Conservation (phyloP, 169 alveolate genomes). For the Cyclospora cayetanensis region DNA sequence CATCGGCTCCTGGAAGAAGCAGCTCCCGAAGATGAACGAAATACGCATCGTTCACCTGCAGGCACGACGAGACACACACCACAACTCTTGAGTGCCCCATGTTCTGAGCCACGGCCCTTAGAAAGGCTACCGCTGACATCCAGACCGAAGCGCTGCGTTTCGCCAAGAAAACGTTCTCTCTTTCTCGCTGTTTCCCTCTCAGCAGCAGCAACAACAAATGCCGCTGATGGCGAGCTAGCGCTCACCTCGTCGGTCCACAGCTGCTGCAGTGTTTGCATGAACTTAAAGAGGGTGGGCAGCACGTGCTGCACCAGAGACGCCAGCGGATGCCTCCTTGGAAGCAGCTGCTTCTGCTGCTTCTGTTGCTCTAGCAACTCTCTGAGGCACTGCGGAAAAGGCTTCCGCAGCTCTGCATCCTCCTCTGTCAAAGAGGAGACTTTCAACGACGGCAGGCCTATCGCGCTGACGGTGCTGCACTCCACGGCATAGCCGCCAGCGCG, state of each 20-base stretch:
- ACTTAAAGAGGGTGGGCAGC: constrained; percentile 36
- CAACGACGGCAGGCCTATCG: neutral
- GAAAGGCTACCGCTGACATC: neutral
- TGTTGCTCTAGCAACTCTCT: constrained; percentile 6
- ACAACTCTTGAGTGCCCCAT: neutral
- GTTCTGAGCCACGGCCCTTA: neutral
- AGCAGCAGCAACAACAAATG: constrained; percentile 20
- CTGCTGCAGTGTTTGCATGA: neutral
- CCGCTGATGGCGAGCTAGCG: neutral
- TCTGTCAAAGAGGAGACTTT: neutral
- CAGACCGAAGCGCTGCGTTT: neutral
- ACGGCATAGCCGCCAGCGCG: constrained; percentile 60
- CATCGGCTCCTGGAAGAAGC: constrained; percentile 9
- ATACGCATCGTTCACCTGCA: neutral
- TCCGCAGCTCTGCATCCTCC: neutral
- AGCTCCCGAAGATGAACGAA: constrained; percentile 14
- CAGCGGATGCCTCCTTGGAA: constrained; percentile 61
- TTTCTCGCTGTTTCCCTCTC: neutral
- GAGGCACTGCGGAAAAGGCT: constrained; percentile 13
- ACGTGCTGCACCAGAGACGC: constrained; percentile 18
- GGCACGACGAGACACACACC: neutral
- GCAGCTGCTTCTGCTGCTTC: constrained; percentile 30
- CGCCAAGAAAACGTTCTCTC: too few relatives aligned
- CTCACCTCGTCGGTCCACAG: constrained; percentile 55
- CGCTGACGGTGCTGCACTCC: constrained; percentile 5